Conservation (phyloP, 1,284 basidiomycete species). For the Veloboletus limbatus region DNA sequence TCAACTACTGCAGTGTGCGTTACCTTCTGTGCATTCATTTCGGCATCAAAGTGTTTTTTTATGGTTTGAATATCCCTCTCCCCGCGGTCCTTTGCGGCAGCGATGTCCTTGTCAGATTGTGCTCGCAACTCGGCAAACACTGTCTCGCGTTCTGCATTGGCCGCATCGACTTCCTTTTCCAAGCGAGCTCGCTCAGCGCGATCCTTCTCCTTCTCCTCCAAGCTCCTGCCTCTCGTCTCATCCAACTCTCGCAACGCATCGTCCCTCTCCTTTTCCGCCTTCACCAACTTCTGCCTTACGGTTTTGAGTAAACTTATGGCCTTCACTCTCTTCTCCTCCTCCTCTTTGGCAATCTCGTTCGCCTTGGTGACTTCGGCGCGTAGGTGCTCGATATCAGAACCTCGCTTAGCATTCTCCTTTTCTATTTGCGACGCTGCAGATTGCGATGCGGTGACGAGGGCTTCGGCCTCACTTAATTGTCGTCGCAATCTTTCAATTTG, state of each 20-base stretch:
- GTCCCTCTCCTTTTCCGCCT: conserved; percentile 89
- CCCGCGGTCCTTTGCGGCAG: conserved; percentile 56
- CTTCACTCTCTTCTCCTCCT: conserved; percentile 95
- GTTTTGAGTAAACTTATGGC: conserved; percentile 88
- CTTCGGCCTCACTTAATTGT: conserved; percentile 70
- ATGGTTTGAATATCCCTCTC: conserved; percentile 71
- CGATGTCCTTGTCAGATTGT: conserved; percentile 78
- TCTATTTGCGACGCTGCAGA: conserved; percentile 44
- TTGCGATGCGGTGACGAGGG: conserved; percentile 58
- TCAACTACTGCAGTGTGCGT: not conserved
- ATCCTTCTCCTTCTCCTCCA: conserved; percentile 61
- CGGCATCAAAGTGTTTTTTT: conserved; percentile 74
- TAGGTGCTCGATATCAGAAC: conserved; percentile 54
- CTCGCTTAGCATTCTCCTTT: conserved; percentile 46
- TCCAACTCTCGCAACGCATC: conserved; percentile 61
- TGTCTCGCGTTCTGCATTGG: conserved; percentile 67
- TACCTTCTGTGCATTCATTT: conserved; percentile 75
- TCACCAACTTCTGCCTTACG: conserved; percentile 88
- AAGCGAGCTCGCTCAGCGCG: conserved; percentile 55
- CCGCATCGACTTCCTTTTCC: conserved; percentile 58
- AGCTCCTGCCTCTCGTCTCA: conserved; percentile 54
- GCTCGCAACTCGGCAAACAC: conserved; percentile 61
- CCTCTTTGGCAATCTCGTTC: conserved; percentile 73
- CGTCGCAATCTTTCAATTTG: conserved; percentile 68
- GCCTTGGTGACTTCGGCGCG: conserved; percentile 60